Base-by-base conservation (phyloP, 164 flowering plant species). In the Macadamia tetraphylla region DNA sequence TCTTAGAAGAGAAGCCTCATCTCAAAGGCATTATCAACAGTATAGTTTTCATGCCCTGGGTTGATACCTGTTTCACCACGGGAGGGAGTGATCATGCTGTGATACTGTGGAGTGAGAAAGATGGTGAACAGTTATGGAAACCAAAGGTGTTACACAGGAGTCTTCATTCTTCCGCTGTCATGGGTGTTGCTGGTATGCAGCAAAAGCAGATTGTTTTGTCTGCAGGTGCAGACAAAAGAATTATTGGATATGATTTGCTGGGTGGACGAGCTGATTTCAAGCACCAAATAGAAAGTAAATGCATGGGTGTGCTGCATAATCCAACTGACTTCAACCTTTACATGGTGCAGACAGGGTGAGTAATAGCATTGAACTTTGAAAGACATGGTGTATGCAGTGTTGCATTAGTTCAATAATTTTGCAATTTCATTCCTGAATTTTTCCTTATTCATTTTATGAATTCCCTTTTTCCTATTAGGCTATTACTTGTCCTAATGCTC, bases 21-120 rank as follows among this genome's bases (percentile, higher is more conserved):
- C 74, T 79, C 46, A 92, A 87, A 79, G 99, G 98, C 44, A 86
- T 91, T 51, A 92, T 94, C 66, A 94, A 94, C 84, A 81, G 75
- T 82, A 83, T 94, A 65, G 31, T 35, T n/a, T 94, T 90, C 76
- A 76, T 85, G 90, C 96, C 98, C 29, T 89, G 90, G 98, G 89
- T 77, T 15, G 81, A 80, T 68, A 13, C 66, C 13, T 81, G 85
- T 69, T 90, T 94, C 77, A 88, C 78, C 29, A 92, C 97, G 60
- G 97, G 91, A 66, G 99, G 99, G 15, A 90, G 94, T 73, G 99
- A 94, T 79, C 99, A 92, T 79, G 92, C 90, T 70, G 99, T 94
- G 57, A 64, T 94, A 17, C 73, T 87, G 40, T 92, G 99, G 98
- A 84, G 64, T 56, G 96, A 85, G 67, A 84, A 69, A 61, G 86